Evolutionary conservation across 257 asterid species (phyloP).

Genomic region (Pogostemon cablin): DNA sequence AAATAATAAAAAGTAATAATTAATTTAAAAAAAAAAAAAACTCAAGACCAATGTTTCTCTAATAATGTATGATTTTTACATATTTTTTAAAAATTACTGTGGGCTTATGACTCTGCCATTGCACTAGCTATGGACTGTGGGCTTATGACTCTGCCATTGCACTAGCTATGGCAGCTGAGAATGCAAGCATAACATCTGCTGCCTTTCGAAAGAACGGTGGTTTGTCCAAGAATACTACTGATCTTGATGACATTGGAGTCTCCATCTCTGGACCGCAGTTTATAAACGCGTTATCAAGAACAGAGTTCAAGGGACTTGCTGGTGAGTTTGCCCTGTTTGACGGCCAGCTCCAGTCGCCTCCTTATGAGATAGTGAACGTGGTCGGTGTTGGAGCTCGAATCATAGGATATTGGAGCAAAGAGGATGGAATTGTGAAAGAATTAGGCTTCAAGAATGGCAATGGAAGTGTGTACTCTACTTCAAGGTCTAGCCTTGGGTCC

Average conservation of each 20-base stretch:
- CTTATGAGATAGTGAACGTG: not conserved
- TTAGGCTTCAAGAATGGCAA: not conserved
- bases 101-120: constrained; percentile 21
- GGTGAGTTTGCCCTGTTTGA: not conserved
- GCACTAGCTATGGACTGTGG: constrained; percentile 40
- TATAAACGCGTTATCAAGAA: not conserved
- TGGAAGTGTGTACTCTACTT: not conserved
- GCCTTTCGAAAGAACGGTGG: constrained; percentile 1
- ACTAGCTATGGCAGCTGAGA: constrained; percentile 51
- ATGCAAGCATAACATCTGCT: not conserved
- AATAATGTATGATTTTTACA: no score
- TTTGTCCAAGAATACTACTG: not conserved
- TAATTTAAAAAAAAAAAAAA: no score
- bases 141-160: constrained; percentile 32
- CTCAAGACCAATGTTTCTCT: no score
- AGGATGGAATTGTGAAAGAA: not conserved
- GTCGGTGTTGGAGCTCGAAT: constrained; percentile 33
- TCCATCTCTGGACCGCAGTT: not conserved
- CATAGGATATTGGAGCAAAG: constrained; percentile 39
- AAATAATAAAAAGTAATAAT: no score
- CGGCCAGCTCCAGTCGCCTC: not conserved
- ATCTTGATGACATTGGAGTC: not conserved
- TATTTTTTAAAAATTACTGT: not conserved
- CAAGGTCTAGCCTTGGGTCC: constrained; percentile 3
- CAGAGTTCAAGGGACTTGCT: not conserved